phyloP scores from a whole-genome alignment of 805 yeast species.

The Diddensiella transvaalensis region DNA sequence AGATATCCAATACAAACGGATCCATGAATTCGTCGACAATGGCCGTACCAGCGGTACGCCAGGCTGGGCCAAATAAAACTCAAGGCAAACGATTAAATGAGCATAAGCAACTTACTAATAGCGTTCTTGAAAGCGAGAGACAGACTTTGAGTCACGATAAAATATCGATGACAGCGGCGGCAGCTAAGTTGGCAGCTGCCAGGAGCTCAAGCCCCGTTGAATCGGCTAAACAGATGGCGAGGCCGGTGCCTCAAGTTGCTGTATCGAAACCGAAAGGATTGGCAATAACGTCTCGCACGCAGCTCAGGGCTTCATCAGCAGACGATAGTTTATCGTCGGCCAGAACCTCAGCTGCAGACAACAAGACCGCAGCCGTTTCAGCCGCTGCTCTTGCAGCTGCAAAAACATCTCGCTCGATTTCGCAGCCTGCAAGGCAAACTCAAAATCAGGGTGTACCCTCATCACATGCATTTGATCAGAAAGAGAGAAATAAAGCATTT shows the following conservation, averaged over 20 bases:
- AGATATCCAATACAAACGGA: not conserved
- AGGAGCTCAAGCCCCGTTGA: not conserved
- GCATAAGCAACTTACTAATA: not conserved
- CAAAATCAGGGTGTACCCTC: not conserved
- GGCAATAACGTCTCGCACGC: not conserved
- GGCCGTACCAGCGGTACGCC: not conserved
- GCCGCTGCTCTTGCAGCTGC: conserved; percentile 1
- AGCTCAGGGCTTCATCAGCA: conserved; percentile 4
- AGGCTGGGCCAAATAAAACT: conserved; percentile 11
- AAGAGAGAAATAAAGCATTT: not conserved
- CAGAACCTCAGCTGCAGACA: conserved; percentile 1
- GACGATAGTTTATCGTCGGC: conserved; percentile 7
- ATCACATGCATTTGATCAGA: not conserved
- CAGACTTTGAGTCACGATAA: not conserved
- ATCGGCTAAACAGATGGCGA: not conserved
- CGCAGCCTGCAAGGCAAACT: not conserved
- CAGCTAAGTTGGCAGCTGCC: conserved; percentile 8
- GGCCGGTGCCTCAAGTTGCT: not conserved
- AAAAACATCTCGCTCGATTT: not conserved
- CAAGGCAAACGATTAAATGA: not conserved
- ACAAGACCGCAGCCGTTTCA: not conserved
- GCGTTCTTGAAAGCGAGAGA: not conserved
- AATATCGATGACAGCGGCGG: conserved; percentile 7
- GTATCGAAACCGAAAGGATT: not conserved
- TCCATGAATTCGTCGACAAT: not conserved